Evolutionary conservation across 2,329 filamentous ascomycete species (phyloP).

Genomic region (Aspergillus novoparasiticus): DNA sequence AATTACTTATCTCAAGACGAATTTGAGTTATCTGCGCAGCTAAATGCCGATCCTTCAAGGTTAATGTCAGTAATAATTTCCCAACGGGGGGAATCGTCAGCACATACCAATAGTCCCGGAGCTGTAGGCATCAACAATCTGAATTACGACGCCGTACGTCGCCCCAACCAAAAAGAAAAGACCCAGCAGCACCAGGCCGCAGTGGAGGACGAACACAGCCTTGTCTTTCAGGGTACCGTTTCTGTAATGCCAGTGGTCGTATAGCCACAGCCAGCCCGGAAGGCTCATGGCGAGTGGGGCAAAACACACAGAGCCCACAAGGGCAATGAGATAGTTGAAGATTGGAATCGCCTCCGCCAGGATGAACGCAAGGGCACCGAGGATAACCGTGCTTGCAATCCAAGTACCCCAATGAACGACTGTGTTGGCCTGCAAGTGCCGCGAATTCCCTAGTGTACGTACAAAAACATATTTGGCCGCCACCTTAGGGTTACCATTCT

Average conservation of each 20-base stretch:
- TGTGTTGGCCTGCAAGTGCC: slow-evolving; percentile 56
- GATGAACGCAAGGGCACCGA: slow-evolving; percentile 52
- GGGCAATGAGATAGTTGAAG: slow-evolving; percentile 55
- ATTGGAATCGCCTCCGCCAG: slow-evolving; percentile 58
- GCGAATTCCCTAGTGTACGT: slow-evolving; percentile 54
- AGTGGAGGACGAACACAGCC: slow-evolving; percentile 44
- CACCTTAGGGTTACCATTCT: not conserved
- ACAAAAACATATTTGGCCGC: slow-evolving; percentile 61
- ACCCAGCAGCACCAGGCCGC: slow-evolving; percentile 47
- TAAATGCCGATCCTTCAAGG: not conserved
- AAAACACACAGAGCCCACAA: slow-evolving; percentile 55
- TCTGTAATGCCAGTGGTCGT: slow-evolving; percentile 49
- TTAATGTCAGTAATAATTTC: not conserved
- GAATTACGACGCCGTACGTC: slow-evolving; percentile 26
- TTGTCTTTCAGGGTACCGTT: slow-evolving; percentile 40
- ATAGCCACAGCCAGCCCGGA: slow-evolving; percentile 55
- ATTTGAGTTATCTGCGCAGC: not conserved
- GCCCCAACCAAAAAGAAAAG: slow-evolving; percentile 50
- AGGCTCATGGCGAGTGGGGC: slow-evolving; percentile 53
- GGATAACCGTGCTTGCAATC: slow-evolving; percentile 48
- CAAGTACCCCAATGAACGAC: slow-evolving; percentile 56
- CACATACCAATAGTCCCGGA: not conserved
- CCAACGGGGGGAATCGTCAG: not conserved
- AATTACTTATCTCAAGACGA: not conserved
- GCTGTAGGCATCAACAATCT: not conserved